These are phyloP conservation scores for Jackrogersella multiformis DNA, from an alignment of 495 filamentous ascomycete genomes.

Conservation along the genomic window DNA sequence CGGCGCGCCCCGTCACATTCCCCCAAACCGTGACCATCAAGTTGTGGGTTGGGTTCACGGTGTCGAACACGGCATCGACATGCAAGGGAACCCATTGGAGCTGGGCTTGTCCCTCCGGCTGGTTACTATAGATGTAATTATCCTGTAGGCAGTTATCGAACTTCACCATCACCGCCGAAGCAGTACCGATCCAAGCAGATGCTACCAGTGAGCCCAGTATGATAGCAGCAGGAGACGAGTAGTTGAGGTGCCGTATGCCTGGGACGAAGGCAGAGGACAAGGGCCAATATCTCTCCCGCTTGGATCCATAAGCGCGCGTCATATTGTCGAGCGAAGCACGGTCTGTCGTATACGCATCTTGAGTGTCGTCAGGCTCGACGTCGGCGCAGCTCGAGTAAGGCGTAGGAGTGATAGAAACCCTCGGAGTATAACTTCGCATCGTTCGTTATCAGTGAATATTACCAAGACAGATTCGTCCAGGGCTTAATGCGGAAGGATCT, in stretches of 20 bases:
- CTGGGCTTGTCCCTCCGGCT: slow-evolving; percentile 41
- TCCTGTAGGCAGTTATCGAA: slow-evolving; percentile 86
- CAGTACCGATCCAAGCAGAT: slow-evolving; percentile 42
- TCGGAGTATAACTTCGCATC: slow-evolving; percentile 44
- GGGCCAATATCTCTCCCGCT: slow-evolving; percentile 17
- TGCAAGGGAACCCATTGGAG: slow-evolving; percentile 85
- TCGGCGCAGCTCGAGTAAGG: slow-evolving; percentile 33
- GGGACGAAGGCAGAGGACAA: slow-evolving; percentile 15
- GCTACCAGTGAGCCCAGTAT: slow-evolving; percentile 38
- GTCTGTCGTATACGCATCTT: slow-evolving; percentile 31
- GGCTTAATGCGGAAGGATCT: slow-evolving; percentile 37
- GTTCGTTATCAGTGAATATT: slow-evolving; percentile 39
- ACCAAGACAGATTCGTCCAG: slow-evolving; percentile 37
- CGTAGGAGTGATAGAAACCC: slow-evolving; percentile 28
- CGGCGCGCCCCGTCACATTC: slow-evolving; percentile 77
- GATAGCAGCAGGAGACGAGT: slow-evolving; percentile 7
- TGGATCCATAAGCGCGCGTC: slow-evolving; percentile 16
- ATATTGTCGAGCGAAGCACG: slow-evolving; percentile 24
- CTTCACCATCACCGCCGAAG: slow-evolving; percentile 68
- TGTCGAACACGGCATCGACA: slow-evolving; percentile 77
- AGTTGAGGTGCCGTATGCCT: slow-evolving; percentile 3
- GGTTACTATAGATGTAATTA: slow-evolving; percentile 62
- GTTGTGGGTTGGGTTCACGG: slow-evolving; percentile 66
- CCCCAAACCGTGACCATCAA: slow-evolving; percentile 87
- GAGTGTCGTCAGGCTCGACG: slow-evolving; percentile 24